A percentile compares a stretch with the other conserved stretches of the same genome.
Conservation (phyloP, 148 eudicot genomes). For the Pouteria glomerata region DNA sequence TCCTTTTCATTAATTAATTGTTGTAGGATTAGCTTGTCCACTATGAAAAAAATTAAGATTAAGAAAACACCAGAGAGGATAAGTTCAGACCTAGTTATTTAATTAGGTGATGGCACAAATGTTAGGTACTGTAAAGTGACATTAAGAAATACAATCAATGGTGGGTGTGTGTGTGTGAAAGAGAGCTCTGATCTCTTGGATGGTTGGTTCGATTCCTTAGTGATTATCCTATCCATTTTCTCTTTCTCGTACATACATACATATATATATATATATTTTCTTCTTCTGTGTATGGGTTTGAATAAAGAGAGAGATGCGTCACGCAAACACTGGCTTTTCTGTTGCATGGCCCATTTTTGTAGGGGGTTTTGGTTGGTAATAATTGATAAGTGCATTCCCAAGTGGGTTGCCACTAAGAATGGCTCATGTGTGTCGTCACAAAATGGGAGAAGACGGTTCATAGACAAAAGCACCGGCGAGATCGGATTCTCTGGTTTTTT, state of each 20-base stretch:
- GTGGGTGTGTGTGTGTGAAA: no score
- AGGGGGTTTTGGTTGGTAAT: no score
- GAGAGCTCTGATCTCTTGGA: background rate
- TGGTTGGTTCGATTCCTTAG: conserved; percentile 10
- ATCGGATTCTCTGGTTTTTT: background rate
- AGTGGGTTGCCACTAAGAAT: conserved; percentile 19
- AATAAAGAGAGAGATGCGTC: conserved; percentile 17
- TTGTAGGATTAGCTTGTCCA: conserved; percentile 7
- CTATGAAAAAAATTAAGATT: background rate
- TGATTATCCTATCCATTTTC: conserved; percentile 16
- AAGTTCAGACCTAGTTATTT: background rate
- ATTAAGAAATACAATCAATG: no score
- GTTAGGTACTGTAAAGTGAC: conserved; percentile 6
- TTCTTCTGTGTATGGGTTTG: conserved; percentile 12
- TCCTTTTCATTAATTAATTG: no score
- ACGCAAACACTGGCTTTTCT: background rate
- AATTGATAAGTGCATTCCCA: no score
- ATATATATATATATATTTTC: no score
- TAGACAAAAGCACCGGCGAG: background rate
- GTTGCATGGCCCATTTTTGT: no score
- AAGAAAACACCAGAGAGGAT: background rate
- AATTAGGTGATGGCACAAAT: background rate
- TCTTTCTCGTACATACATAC: no score
- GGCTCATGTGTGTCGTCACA: conserved; percentile 21
- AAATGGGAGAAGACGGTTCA: background rate